phyloP scores from a whole-genome alignment of 2,329 filamentous ascomycete species.

The Cytospora piceae region DNA sequence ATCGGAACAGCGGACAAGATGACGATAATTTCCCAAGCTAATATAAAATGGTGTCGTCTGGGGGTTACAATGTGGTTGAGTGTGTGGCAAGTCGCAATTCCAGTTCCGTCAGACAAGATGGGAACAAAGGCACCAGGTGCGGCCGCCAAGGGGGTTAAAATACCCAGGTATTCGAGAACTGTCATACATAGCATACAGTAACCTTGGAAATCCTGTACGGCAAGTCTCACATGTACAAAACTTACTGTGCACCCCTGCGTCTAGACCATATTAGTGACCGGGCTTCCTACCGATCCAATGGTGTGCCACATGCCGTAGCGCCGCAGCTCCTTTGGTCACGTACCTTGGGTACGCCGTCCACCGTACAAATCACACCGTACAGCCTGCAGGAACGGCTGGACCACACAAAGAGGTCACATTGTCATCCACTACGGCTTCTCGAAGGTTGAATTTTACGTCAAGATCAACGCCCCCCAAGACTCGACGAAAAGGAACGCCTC shows the following conservation, averaged over 20 bases:
- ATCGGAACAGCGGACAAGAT: neutral
- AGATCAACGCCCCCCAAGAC: slow-evolving; percentile 2
- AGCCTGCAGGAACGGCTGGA: slow-evolving; percentile 9
- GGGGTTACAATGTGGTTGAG: neutral
- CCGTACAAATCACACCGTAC: neutral
- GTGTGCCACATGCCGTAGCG: neutral
- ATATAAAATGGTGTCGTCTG: neutral
- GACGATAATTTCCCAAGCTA: neutral
- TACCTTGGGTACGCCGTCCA: neutral
- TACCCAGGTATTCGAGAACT: slow-evolving; percentile 2
- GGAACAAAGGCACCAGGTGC: slow-evolving; percentile 13
- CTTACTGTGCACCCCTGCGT: neutral
- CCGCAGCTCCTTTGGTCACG: neutral
- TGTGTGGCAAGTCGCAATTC: slow-evolving; percentile 10
- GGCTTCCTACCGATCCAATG: neutral
- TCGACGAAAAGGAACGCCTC: neutral
- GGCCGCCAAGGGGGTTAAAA: slow-evolving; percentile 2
- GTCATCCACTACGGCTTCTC: slow-evolving; percentile 1
- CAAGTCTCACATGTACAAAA: neutral
- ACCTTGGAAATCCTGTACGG: neutral
- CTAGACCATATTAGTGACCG: neutral
- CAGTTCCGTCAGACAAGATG: slow-evolving; percentile 5
- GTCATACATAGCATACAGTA: neutral
- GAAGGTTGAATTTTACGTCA: slow-evolving; percentile 18
- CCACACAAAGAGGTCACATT: slow-evolving; percentile 14